These are phyloP conservation scores for Kodamaea neixiangensis DNA, from an alignment of 805 yeast species.

Conservation along the genomic window DNA sequence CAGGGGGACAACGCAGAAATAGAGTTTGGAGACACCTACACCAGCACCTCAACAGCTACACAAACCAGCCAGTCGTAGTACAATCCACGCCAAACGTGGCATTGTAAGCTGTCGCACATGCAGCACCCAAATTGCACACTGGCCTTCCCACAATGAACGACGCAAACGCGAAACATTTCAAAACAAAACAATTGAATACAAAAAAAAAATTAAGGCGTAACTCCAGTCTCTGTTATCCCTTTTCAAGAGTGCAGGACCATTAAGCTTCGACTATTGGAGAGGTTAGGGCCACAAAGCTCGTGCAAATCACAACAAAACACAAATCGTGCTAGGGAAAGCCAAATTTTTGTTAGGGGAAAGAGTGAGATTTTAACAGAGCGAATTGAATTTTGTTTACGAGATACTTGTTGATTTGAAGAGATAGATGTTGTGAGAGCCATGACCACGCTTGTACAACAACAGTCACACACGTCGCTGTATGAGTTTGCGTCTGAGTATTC, in stretches of 20 bases:
- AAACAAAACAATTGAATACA: conserved; percentile 8
- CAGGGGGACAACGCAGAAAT: background rate
- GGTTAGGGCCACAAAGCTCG: background rate
- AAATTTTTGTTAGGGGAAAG: no score
- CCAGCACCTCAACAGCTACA: background rate
- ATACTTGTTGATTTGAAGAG: background rate
- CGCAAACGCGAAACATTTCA: conserved; percentile 8
- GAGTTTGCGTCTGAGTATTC: conserved; percentile 19
- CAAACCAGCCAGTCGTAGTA: background rate
- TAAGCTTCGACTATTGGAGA: background rate
- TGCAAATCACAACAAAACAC: background rate
- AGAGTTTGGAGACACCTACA: background rate
- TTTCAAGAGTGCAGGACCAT: background rate
- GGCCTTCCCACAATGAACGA: background rate
- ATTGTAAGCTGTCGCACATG: background rate
- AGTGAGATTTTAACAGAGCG: background rate
- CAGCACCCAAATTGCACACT: background rate
- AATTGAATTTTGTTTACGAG: background rate
- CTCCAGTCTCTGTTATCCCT: background rate
- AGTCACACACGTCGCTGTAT: conserved; percentile 20
- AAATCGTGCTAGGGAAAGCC: background rate
- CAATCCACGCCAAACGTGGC: conserved; percentile 2
- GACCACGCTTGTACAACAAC: conserved; percentile 28
- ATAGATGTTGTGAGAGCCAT: conserved; percentile 11
- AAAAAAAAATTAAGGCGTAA: background rate